These are phyloP conservation scores for Penicillium sp. DNA, from an alignment of 2,329 filamentous ascomycete genomes.

Conservation along the genomic window DNA sequence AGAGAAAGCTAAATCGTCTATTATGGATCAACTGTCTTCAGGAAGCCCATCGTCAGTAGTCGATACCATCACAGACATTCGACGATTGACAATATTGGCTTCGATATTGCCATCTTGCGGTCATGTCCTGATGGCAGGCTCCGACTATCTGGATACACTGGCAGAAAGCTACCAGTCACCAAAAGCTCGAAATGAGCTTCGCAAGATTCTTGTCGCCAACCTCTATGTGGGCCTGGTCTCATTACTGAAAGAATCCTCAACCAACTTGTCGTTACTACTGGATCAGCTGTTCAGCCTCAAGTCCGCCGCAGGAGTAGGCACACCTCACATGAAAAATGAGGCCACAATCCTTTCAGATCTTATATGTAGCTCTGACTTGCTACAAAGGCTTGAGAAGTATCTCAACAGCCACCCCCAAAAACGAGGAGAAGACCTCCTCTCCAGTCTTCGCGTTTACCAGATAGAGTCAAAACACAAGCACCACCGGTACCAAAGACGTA, in stretches of 20 bases:
- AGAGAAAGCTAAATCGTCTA: constrained; percentile 35
- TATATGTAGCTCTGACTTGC: constrained; percentile 74
- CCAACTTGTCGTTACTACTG: constrained; percentile 72
- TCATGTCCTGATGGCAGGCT: constrained; percentile 73
- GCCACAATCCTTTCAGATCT: constrained; percentile 75
- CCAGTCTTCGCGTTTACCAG: constrained; percentile 42
- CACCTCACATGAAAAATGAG: constrained; percentile 38
- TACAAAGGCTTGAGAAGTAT: constrained; percentile 48
- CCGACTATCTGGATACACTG: constrained; percentile 82
- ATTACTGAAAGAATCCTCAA: constrained; percentile 64
- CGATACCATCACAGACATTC: constrained; percentile 29
- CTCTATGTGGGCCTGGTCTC: constrained; percentile 74
- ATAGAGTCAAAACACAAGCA: constrained; percentile 40
- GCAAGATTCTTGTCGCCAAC: constrained; percentile 69
- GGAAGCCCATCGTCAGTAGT: constrained; percentile 10
- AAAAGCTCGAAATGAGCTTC: constrained; percentile 58
- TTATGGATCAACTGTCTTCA: constrained; percentile 33
- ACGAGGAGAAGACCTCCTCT: constrained; percentile 42
- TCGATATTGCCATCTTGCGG: constrained; percentile 47
- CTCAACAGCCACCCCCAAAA: constrained; percentile 38
- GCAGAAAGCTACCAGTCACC: constrained; percentile 49
- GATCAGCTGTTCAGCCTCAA: constrained; percentile 85
- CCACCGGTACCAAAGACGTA: constrained; percentile 43
- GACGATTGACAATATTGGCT: constrained; percentile 41
- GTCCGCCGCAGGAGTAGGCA: constrained; percentile 64